These are phyloP conservation scores for Arachnomyces sp. DNA, from an alignment of 2,329 filamentous ascomycete genomes.

Conservation along the genomic window DNA sequence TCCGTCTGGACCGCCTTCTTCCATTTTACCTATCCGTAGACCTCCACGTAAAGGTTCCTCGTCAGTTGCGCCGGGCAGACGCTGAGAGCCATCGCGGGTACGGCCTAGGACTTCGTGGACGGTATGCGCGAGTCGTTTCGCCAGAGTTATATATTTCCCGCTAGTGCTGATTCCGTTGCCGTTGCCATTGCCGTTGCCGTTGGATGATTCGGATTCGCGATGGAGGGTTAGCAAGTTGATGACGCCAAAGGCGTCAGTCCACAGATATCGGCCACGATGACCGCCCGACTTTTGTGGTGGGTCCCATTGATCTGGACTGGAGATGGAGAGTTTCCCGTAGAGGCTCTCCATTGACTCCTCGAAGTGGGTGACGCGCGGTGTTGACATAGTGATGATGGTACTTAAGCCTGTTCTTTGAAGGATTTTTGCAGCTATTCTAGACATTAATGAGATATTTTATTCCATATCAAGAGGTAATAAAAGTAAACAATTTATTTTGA, in stretches of 20 bases:
- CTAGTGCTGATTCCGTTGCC: too few relatives aligned
- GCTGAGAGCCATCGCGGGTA: constrained; percentile 40
- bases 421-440: background rate
- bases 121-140: constrained; percentile 39
- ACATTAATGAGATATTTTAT: too few relatives aligned
- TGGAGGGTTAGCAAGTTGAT: constrained; percentile 51
- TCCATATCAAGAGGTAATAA: too few relatives aligned
- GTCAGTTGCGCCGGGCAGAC: constrained; percentile 46
- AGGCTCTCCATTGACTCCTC: constrained; percentile 31
- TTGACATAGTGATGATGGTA: constrained; percentile 12
- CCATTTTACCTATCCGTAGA: constrained; percentile 49
- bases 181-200: constrained; percentile 4
- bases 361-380: constrained; percentile 23
- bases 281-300: constrained; percentile 44
- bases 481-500: too few relatives aligned
- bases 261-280: constrained; percentile 51
- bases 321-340: constrained; percentile 31
- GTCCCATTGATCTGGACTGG: constrained; percentile 33
- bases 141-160: constrained; percentile 40
- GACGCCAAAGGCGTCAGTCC: constrained; percentile 55
- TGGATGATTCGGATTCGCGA: constrained; percentile 23
- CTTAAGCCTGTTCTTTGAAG: constrained; percentile 1
- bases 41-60: constrained; percentile 46
- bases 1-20: constrained; percentile 41
- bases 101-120: constrained; percentile 48